phyloP scores from a whole-genome alignment of 129 eudicot genomes.

The Rutidosis leptorrhynchoides region DNA sequence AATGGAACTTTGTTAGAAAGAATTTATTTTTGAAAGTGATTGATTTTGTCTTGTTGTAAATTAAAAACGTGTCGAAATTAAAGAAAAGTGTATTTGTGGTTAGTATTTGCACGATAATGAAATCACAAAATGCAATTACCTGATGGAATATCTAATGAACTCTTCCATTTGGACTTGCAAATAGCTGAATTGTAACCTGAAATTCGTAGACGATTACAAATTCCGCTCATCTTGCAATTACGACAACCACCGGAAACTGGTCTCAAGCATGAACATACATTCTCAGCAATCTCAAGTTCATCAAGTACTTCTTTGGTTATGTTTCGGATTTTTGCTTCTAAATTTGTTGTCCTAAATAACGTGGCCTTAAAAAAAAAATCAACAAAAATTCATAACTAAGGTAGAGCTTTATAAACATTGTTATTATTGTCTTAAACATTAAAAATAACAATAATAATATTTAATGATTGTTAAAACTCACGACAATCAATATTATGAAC shows the following conservation, averaged over 20 bases:
- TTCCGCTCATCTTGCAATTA: conserved; percentile 54
- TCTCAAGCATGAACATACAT: conserved; percentile 50
- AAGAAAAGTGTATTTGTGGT: neutral
- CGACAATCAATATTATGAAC: no score
- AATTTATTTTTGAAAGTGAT: neutral
- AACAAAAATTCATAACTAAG: neutral
- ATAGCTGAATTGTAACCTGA: conserved; percentile 64
- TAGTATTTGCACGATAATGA: conserved; percentile 3
- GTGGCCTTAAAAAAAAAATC: conserved; percentile 42
- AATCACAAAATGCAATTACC: conserved; percentile 34
- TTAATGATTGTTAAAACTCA: no score
- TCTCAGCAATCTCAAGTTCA: conserved; percentile 38
- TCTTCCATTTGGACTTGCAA: conserved; percentile 87
- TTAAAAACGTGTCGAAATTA: neutral
- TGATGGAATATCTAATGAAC: conserved; percentile 65
- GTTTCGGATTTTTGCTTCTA: conserved; percentile 61
- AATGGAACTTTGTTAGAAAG: neutral
- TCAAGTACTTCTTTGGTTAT: conserved; percentile 54
- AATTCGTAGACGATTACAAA: conserved; percentile 51
- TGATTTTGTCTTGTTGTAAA: conserved; percentile 11
- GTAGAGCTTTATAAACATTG: neutral
- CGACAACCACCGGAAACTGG: conserved; percentile 52
- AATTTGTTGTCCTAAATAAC: conserved; percentile 58
- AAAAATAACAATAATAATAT: no score
- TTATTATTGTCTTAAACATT: neutral